A percentile compares a stretch with the other conserved stretches of the same genome.
These are phyloP conservation scores for Dryadomyces quercivorus DNA, from an alignment of 2,329 filamentous ascomycete species.

Conservation along the genomic window DNA sequence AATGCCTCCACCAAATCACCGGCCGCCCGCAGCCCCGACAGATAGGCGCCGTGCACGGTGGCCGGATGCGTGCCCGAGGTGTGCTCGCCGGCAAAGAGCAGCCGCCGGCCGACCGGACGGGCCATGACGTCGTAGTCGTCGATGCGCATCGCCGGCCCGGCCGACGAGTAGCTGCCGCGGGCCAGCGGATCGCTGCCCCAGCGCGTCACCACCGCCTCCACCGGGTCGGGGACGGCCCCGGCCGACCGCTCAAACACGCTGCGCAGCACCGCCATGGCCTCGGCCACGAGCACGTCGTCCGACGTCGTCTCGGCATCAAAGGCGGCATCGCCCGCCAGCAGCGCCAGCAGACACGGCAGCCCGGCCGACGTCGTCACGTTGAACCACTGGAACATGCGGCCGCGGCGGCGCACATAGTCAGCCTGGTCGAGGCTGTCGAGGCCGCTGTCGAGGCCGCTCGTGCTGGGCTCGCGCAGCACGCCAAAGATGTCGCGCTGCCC, in stretches of 20 bases:
- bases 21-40: slow-evolving; percentile 83
- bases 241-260: slow-evolving; percentile 52
- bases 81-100: slow-evolving; percentile 93
- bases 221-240: slow-evolving; percentile 56
- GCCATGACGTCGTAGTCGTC: slow-evolving; percentile 94
- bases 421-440: slow-evolving; percentile 54
- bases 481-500: slow-evolving; percentile 85
- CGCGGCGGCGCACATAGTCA: slow-evolving; percentile 67
- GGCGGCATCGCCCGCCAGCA: slow-evolving; percentile 93
- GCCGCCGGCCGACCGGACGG: slow-evolving; percentile 58
- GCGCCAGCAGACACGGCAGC: slow-evolving; percentile 71
- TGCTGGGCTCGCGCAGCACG: slow-evolving; percentile 62
- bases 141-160: slow-evolving; percentile 66
- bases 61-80: slow-evolving; percentile 93
- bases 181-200: slow-evolving; percentile 89
- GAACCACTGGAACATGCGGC: slow-evolving; percentile 97
- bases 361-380: slow-evolving; percentile 87
- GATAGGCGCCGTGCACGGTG: slow-evolving; percentile 91
- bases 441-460: slow-evolving; percentile 20
- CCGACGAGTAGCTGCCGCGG: slow-evolving; percentile 90
- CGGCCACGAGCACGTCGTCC: slow-evolving; percentile 63
- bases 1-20: slow-evolving; percentile 73
- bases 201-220: slow-evolving; percentile 79
- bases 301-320: slow-evolving; percentile 71
- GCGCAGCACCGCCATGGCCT: slow-evolving; percentile 68